Evolutionary conservation across 768 basidiomycete genomes (phyloP).

Genomic region (Rhodotorula babjevae): DNA sequence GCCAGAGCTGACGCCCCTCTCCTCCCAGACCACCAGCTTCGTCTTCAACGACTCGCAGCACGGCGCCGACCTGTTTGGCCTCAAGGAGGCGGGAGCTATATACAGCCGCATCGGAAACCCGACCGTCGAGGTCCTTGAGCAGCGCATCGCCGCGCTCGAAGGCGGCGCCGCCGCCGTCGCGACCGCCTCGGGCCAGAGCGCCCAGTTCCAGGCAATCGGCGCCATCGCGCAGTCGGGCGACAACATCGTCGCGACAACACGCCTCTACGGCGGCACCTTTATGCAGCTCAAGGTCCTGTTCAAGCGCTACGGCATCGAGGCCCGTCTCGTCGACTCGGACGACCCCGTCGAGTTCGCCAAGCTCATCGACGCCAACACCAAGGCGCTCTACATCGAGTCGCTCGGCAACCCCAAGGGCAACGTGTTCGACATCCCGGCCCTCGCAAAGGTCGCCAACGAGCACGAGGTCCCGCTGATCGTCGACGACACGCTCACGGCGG

Average conservation of each 20-base stretch:
- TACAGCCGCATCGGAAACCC: conserved; percentile 53
- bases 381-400: conserved; percentile 56
- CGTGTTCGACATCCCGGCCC: conserved; percentile 60
- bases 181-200: conserved; percentile 64
- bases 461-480: conserved; percentile 69
- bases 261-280: conserved; percentile 59
- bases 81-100: conserved; percentile 56
- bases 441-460: conserved; percentile 69
- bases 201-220: conserved; percentile 67
- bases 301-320: conserved; percentile 46
- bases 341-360: conserved; percentile 59
- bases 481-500: conserved; percentile 58
- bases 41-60: conserved; percentile 52
- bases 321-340: conserved; percentile 60
- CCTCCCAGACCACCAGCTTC: conserved; percentile 13
- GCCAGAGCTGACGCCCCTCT: not conserved
- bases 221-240: conserved; percentile 57
- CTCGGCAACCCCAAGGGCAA: conserved; percentile 73
- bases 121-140: conserved; percentile 63
- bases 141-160: conserved; percentile 73
- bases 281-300: conserved; percentile 34
- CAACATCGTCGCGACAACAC: conserved; percentile 69
- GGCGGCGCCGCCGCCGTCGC: conserved; percentile 72
- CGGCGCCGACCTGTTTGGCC: conserved; percentile 65
- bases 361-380: conserved; percentile 72